Base-by-base conservation (phyloP, 2,329 filamentous ascomycete species). In the Fusarium pilosicola region DNA sequence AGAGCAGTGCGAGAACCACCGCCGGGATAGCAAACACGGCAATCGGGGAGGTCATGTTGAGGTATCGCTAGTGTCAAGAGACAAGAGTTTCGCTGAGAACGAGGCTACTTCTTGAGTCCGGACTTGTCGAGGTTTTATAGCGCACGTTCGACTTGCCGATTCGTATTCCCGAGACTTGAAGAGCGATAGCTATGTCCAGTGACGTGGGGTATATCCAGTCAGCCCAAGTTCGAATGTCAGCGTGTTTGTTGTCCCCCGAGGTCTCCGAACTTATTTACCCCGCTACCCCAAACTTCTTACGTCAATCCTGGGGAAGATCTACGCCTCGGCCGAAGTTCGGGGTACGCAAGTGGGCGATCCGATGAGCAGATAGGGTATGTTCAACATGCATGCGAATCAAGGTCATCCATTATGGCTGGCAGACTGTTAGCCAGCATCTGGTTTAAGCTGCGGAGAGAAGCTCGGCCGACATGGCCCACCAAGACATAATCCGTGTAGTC, bases 401-500 rank as follows among this genome's bases (percentile, higher is more conserved):
- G 7, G 24, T 28, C 5, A 2, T 13, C 15, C 3, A 34, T 34
- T 20, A 6, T 34, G 30, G 17, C 7, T 24, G 9, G 6, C 12
- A 10, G 17, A 20, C 10, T 15, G 6, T 24, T 24, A 20, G 30
- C 8, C 6, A 24, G n/a, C 30, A 24, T 34, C 17, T 20, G 18
- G 22, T 14, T 18, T 7, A 3, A 49, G 15, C 15, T 5, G 4
- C 7, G 3, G 10, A 30, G 22, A n/a, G 15, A 18, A 9, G 46
- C 22, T 49, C 28, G 28, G 46, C 15, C 46, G 15, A 32, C 22
- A n/a, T 0, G 7, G 11, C 22, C 22, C 11, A 34, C 28, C 15
- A 9, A 22, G 5, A 17, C 2, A 48, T 1, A 5, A 4, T 30
- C 6, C 5, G 6, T 15, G 20, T n/a, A 9, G 12, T 9, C 28